A percentile compares a stretch with the other conserved stretches of the same genome.
These are phyloP conservation scores for Pseudogymnoascus sp. DNA, from an alignment of 2,329 filamentous ascomycete species.

Conservation along the genomic window DNA sequence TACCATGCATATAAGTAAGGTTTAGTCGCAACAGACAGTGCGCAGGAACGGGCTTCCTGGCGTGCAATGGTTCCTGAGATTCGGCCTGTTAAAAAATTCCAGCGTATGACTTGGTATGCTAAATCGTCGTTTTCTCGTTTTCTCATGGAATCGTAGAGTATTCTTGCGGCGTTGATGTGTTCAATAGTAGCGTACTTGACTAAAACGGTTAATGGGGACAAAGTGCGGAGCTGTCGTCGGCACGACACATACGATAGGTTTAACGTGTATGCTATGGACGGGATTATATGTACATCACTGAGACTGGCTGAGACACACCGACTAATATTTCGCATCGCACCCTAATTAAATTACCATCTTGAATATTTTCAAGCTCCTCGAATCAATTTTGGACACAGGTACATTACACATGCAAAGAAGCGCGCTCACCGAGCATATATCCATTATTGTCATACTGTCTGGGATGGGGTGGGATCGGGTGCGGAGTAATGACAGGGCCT, in stretches of 20 bases:
- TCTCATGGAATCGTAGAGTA: background rate
- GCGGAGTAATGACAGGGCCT: background rate
- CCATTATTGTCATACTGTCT: conserved; percentile 2
- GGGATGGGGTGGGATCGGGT: background rate
- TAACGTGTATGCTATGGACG: background rate
- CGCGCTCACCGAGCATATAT: conserved; percentile 6
- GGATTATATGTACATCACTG: conserved; percentile 2
- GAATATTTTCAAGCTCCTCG: conserved; percentile 48
- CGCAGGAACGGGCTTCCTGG: background rate
- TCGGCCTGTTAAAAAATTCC: background rate
- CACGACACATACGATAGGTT: conserved; percentile 2
- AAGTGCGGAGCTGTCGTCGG: conserved; percentile 8
- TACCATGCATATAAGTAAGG: background rate
- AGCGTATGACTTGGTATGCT: background rate
- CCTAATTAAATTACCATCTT: conserved; percentile 31
- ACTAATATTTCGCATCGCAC: conserved; percentile 19
- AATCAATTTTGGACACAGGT: conserved; percentile 41
- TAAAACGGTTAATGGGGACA: conserved; percentile 7
- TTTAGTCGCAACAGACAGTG: background rate
- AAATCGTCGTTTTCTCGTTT: background rate
- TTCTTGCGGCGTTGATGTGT: conserved; percentile 5
- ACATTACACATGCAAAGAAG: conserved; percentile 7
- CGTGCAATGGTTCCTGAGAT: background rate
- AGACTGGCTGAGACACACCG: conserved; percentile 2
- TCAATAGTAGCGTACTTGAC: conserved; percentile 7